Evolutionary conservation across 1,284 basidiomycete genomes (phyloP).

Genomic region (Ceratobasidium sp.): DNA sequence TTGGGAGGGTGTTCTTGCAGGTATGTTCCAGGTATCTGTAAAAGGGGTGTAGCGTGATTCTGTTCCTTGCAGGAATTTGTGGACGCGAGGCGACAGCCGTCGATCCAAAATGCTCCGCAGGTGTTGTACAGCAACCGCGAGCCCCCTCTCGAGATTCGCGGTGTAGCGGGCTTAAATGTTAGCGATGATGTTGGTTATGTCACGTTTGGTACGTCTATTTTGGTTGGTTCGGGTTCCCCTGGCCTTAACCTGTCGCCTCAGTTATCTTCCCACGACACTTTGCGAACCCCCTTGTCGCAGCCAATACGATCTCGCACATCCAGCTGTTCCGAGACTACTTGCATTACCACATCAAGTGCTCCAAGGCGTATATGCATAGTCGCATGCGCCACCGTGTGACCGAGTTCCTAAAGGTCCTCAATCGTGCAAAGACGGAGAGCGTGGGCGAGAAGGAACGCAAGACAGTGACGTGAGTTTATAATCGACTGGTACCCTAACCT

Average conservation of each 20-base stretch:
- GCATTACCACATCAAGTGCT: conserved; percentile 99
- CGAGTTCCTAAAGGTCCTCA: conserved; percentile 98
- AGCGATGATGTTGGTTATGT: conserved; percentile 97
- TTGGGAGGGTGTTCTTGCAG: conserved; percentile 98
- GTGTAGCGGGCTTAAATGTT: conserved; percentile 82
- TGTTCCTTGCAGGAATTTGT: conserved; percentile 86
- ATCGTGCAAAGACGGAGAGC: conserved; percentile 96
- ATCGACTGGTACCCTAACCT: neutral
- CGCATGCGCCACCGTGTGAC: conserved; percentile 95
- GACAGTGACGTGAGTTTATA: conserved; percentile 78
- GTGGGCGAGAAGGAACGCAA: conserved; percentile 82
- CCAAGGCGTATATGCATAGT: conserved; percentile 99
- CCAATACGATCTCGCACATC: conserved; percentile 93
- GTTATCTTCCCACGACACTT: conserved; percentile 99
- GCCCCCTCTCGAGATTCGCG: conserved; percentile 94
- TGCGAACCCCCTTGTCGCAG: conserved; percentile 75
- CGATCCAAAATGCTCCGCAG: conserved; percentile 97
- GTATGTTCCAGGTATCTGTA: conserved; percentile 60
- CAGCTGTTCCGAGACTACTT: conserved; percentile 98
- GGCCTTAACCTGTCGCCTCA: conserved; percentile 51
- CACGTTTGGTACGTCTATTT: conserved; percentile 75
- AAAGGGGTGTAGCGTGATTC: neutral
- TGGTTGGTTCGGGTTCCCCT: neutral
- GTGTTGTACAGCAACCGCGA: conserved; percentile 97
- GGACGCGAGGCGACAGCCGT: conserved; percentile 92